Base-by-base conservation (phyloP, 495 filamentous ascomycete species). In the Aspergillus ostianus region DNA sequence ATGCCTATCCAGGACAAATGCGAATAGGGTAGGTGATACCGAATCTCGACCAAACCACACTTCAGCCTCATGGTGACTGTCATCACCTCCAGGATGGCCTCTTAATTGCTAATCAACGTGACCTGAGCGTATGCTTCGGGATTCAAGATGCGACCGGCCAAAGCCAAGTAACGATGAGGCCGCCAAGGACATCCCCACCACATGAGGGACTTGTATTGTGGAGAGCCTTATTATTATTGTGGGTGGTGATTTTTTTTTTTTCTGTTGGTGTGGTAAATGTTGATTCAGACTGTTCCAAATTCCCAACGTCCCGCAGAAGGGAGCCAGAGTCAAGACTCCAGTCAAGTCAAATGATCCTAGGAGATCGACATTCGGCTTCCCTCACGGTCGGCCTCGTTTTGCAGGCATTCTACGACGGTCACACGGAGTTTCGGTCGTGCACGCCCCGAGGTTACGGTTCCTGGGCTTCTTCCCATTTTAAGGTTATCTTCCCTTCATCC, bases 391-490 rank as follows among this genome's bases (percentile, higher is more conserved):
- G 52, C 52, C 52, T 54, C 17, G 52, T 47, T n/a, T n/a, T 45
- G 18, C 41, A 56, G 36, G 53, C 53, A 56, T 15, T 15, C 44
- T 13, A 6, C 13, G 45, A 49, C 54, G 54, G 54, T 46, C 46
- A 30, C 54, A 56, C 54, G 54, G 54, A 56, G 47, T 21, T 30
- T 56, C 54, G 54, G 54, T n/a, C 54, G 6, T 45, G n/a, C 45
- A 49, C n/a, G 7, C 45, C 15, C 54, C 54, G 54, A 56, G 54
- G 54, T 56, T 56, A 55, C 20, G 53, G 53, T 55, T 19, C 18
- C 21, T 41, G 12, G 10, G 36, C 29, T 36, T 10, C 32, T 10
- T 30, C 13, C 9, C 36, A 5, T 18, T 53, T 32, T 53, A 53
- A 53, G 27, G 27, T 53, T 53, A 36, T 36, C 51, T 53, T 53